These are phyloP conservation scores for Corynascus novoguineensis DNA, from an alignment of 495 filamentous ascomycete genomes.

Conservation along the genomic window DNA sequence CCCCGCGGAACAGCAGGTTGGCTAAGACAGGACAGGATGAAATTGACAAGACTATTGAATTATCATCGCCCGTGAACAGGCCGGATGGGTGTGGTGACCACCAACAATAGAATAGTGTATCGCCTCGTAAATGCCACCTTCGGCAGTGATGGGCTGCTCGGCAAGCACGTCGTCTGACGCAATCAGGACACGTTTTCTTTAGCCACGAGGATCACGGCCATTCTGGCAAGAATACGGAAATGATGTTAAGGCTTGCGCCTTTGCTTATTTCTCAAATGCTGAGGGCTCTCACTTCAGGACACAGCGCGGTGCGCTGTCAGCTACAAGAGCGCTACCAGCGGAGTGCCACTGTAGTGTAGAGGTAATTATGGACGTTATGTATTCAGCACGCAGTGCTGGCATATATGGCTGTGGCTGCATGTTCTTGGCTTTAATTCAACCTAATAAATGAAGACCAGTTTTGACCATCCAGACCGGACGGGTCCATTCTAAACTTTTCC, in stretches of 20 bases:
- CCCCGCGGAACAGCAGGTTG: background rate
- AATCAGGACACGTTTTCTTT: background rate
- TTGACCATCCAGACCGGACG: too few relatives aligned
- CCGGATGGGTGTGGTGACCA: constrained; percentile 2
- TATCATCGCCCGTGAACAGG: background rate
- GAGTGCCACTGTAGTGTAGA: too few relatives aligned
- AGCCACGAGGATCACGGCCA: too few relatives aligned
- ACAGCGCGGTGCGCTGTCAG: too few relatives aligned
- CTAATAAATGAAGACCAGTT: too few relatives aligned
- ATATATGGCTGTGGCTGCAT: too few relatives aligned
- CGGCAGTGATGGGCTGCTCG: constrained; percentile 9
- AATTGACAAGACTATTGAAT: constrained; percentile 13
- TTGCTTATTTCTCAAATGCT: background rate
- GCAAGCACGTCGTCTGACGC: background rate
- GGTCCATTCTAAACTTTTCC: too few relatives aligned
- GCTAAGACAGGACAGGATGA: constrained; percentile 2
- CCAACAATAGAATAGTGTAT: constrained; percentile 9
- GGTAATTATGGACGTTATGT: too few relatives aligned
- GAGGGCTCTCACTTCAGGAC: too few relatives aligned
- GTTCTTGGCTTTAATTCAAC: too few relatives aligned
- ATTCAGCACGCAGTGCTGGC: too few relatives aligned
- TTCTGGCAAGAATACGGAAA: background rate
- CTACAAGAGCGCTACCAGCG: too few relatives aligned
- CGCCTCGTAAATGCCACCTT: constrained; percentile 7
- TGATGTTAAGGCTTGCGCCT: background rate